A percentile compares a stretch with the other conserved stretches of the same genome.
Conservation (phyloP, 805 yeast species). For the Sugiyamaella boreocaroliniensis region DNA sequence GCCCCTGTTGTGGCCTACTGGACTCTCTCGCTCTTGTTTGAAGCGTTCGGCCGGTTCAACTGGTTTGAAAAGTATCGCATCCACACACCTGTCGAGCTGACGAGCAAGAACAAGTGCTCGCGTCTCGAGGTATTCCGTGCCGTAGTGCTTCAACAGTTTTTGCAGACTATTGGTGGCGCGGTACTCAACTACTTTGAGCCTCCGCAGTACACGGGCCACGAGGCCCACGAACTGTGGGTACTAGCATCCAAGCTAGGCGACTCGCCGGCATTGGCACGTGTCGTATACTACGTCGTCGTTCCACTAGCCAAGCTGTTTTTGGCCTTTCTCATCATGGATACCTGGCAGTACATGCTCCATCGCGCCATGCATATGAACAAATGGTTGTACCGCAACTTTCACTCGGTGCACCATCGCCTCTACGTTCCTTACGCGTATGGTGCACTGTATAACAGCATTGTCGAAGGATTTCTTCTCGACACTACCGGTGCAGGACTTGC, state of each 20-base stretch:
- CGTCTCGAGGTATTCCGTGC: constrained; percentile 66
- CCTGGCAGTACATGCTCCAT: constrained; percentile 94
- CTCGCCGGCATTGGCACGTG: constrained; percentile 35
- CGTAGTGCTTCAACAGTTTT: constrained; percentile 75
- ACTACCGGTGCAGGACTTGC: constrained; percentile 90
- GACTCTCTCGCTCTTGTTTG: constrained; percentile 68
- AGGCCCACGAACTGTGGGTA: constrained; percentile 42
- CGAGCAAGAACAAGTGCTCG: constrained; percentile 66
- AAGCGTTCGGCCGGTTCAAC: constrained; percentile 63
- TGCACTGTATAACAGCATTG: constrained; percentile 88
- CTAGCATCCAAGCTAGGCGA: constrained; percentile 34
- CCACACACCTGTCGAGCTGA: constrained; percentile 85
- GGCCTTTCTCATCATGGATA: constrained; percentile 74
- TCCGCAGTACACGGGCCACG: constrained; percentile 43
- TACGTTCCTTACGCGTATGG: constrained; percentile 97
- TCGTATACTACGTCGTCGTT: constrained; percentile 55
- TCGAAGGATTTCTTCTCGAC: constrained; percentile 89
- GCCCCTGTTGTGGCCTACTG: constrained; percentile 83
- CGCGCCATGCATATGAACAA: constrained; percentile 81
- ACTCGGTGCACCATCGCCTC: constrained; percentile 88
- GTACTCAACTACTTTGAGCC: constrained; percentile 49
- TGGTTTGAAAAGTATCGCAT: constrained; percentile 79
- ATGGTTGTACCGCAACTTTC: constrained; percentile 69
- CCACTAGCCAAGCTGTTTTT: constrained; percentile 49
- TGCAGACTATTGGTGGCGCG: constrained; percentile 71